A percentile compares a stretch with the other conserved stretches of the same genome.
Evolutionary conservation across 345 rosid genomes (phyloP).

Genomic region (Firmiana major): DNA sequence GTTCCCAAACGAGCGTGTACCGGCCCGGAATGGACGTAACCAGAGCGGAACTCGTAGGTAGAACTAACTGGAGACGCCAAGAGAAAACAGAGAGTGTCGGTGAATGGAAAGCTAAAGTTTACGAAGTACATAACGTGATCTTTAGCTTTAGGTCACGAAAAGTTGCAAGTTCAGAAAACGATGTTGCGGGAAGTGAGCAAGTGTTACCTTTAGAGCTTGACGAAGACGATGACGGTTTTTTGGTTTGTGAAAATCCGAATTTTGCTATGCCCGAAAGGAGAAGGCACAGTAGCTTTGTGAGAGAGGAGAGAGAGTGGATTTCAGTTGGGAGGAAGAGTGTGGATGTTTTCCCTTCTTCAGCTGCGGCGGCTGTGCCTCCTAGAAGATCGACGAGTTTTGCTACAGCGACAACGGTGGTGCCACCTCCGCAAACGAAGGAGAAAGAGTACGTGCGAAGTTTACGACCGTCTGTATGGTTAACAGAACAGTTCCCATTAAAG

Average conservation of each 20-base stretch:
- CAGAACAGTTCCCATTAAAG: constrained; percentile 89
- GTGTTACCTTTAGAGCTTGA: constrained; percentile 63
- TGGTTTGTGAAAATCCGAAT: constrained; percentile 83
- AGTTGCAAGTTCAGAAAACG: constrained; percentile 41
- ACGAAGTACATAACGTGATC: constrained; percentile 70
- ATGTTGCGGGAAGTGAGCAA: constrained; percentile 63
- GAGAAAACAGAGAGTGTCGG: constrained; percentile 56
- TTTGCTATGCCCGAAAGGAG: constrained; percentile 44
- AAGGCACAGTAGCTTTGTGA: constrained; percentile 92
- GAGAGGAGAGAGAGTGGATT: constrained; percentile 70
- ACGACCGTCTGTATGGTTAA: constrained; percentile 89
- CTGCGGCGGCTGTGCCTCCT: constrained; percentile 23
- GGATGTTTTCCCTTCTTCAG: constrained; percentile 55
- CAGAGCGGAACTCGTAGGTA: constrained; percentile 63
- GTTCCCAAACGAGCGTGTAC: constrained; percentile 68
- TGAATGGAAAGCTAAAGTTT: constrained; percentile 30
- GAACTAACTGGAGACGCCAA: constrained; percentile 81
- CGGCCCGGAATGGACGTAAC: constrained; percentile 99
- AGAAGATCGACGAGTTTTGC: constrained; percentile 36
- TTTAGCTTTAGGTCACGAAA: constrained; percentile 73
- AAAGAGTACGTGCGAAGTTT: constrained; percentile 75
- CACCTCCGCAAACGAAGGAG: constrained; percentile 65
- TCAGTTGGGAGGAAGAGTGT: constrained; percentile 72
- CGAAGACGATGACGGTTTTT: constrained; percentile 77
- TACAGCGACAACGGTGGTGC: constrained; percentile 22